These are phyloP conservation scores for Aspergillus proliferans DNA, from an alignment of 2,329 filamentous ascomycete species.

Conservation along the genomic window DNA sequence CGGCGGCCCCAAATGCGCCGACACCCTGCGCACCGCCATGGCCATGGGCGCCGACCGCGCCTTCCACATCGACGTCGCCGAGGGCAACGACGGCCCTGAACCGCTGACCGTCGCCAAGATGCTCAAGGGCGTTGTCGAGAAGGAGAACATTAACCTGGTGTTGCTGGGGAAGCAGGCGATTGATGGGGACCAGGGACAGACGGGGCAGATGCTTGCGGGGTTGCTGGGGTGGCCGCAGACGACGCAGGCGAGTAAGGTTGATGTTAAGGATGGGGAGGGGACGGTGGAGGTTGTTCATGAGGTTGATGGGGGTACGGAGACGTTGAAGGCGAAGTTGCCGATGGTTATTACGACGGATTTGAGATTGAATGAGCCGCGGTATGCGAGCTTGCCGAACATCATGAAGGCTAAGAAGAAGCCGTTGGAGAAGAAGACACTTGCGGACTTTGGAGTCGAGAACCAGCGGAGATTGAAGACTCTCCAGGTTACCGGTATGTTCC, in stretches of 20 bases:
- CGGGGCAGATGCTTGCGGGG: slow-evolving; percentile 95
- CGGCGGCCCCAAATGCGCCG: slow-evolving; percentile 78
- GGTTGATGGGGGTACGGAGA: slow-evolving; percentile 93
- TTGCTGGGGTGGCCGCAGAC: slow-evolving; percentile 89
- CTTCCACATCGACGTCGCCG: slow-evolving; percentile 77
- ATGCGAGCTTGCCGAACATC: slow-evolving; percentile 93
- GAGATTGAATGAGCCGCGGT: slow-evolving; percentile 88
- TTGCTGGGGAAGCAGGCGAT: slow-evolving; percentile 97
- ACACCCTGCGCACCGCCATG: slow-evolving; percentile 92
- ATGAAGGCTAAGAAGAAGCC: slow-evolving; percentile 99
- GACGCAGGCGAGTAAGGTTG: slow-evolving; percentile 82
- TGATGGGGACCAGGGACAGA: slow-evolving; percentile 92
- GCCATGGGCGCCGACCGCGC: slow-evolving; percentile 94
- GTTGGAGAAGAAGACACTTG: slow-evolving; percentile 81
- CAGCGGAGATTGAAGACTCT: slow-evolving; percentile 76
- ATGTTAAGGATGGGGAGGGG: slow-evolving; percentile 63
- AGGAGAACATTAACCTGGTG: slow-evolving; percentile 84
- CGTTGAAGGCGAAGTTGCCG: slow-evolving; percentile 74
- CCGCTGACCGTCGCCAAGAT: slow-evolving; percentile 90
- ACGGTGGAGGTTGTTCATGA: slow-evolving; percentile 74
- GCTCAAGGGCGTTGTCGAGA: slow-evolving; percentile 69
- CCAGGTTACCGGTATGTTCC: slow-evolving; percentile 69
- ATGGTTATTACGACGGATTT: slow-evolving; percentile 94
- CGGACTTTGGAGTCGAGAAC: slow-evolving; percentile 72
- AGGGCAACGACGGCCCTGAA: slow-evolving; percentile 67